These are phyloP conservation scores for Penicillium sp. DNA, from an alignment of 2,329 filamentous ascomycete genomes.

Conservation along the genomic window DNA sequence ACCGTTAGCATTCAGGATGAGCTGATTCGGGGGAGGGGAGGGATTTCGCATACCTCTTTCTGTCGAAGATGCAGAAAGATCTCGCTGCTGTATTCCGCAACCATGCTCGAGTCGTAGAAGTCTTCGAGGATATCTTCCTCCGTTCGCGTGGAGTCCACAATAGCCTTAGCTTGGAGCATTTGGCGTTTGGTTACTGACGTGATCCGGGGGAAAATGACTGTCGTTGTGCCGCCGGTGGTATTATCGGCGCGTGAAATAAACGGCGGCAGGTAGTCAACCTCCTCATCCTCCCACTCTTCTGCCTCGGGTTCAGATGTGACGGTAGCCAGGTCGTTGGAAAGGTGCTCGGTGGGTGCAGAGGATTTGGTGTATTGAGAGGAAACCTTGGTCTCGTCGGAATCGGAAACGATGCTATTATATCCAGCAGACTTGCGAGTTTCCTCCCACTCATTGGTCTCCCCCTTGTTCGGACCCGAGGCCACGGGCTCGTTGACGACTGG, in stretches of 20 bases:
- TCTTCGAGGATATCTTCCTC: constrained; percentile 85
- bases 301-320: constrained; percentile 51
- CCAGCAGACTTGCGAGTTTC: constrained; percentile 11
- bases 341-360: not conserved
- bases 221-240: constrained; percentile 67
- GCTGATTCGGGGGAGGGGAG: not conserved
- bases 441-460: not conserved
- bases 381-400: constrained; percentile 18
- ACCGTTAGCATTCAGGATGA: not conserved
- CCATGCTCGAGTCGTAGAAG: constrained; percentile 93
- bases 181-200: constrained; percentile 67
- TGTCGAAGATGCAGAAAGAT: constrained; percentile 92
- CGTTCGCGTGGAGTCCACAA: constrained; percentile 69
- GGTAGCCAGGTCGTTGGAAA: not conserved
- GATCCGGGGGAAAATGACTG: constrained; percentile 70
- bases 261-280: constrained; percentile 71
- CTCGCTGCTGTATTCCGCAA: constrained; percentile 93
- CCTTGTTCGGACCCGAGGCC: not conserved
- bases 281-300: constrained; percentile 75
- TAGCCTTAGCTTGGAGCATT: constrained; percentile 67
- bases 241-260: constrained; percentile 69
- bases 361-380: not conserved
- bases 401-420: constrained; percentile 22
- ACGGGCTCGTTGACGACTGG: constrained; percentile 9
- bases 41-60: constrained; percentile 69